These are phyloP conservation scores for Solanum chiquidenum DNA, from an alignment of 257 asterid species.

Conservation along the genomic window DNA sequence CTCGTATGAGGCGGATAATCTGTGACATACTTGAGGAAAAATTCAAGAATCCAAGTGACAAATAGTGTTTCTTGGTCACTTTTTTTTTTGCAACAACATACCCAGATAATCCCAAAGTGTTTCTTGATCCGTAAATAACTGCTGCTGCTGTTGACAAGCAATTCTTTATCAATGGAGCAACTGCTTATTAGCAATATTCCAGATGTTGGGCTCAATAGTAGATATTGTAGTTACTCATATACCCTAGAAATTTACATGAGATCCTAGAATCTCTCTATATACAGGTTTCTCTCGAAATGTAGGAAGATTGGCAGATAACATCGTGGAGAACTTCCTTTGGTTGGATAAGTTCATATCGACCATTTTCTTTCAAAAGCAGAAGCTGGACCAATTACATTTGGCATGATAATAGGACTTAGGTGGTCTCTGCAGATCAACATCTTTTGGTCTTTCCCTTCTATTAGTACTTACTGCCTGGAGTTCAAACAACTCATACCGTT, in stretches of 20 bases:
- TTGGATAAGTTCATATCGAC: neutral
- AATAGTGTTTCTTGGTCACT: constrained; percentile 6
- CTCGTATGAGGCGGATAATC: constrained; percentile 50
- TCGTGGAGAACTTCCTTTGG: neutral
- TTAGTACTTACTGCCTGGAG: neutral
- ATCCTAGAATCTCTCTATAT: neutral
- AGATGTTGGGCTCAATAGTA: neutral
- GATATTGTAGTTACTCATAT: neutral
- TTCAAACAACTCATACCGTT: neutral
- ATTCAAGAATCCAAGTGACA: constrained; percentile 33
- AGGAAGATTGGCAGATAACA: neutral
- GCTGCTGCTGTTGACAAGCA: neutral
- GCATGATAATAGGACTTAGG: neutral
- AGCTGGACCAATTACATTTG: neutral
- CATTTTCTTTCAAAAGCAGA: neutral
- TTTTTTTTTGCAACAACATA: neutral
- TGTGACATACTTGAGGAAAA: constrained; percentile 28
- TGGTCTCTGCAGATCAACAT: neutral
- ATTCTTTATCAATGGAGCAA: constrained; percentile 1
- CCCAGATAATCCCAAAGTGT: neutral
- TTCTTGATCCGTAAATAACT: neutral
- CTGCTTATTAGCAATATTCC: neutral
- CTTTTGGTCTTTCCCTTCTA: neutral
- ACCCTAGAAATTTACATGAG: neutral
- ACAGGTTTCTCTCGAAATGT: neutral